Evolutionary conservation across 345 rosid genomes (phyloP).

Genomic region (Kernera saxatilis): DNA sequence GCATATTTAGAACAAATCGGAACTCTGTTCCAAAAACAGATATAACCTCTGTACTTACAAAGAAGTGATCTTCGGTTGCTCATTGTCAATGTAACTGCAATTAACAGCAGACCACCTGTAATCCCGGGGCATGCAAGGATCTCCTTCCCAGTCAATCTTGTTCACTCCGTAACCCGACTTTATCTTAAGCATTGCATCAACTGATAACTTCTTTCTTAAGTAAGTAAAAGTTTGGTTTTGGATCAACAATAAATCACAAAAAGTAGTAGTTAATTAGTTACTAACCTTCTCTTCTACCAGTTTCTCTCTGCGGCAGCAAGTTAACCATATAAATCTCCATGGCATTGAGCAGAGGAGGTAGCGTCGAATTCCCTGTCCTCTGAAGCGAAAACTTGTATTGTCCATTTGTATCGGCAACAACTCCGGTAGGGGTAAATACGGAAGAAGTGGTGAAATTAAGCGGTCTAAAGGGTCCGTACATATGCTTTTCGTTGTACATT

Average conservation of each 20-base stretch:
- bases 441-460: conserved; percentile 25
- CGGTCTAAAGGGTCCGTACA: conserved; percentile 35
- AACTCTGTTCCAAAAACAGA: not conserved
- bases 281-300: conserved; percentile 39
- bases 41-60: conserved; percentile 36
- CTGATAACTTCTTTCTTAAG: too few relatives aligned
- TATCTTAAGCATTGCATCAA: conserved; percentile 38
- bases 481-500: conserved; percentile 8
- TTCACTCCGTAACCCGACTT: conserved; percentile 35
- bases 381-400: conserved; percentile 1
- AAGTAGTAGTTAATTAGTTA: not conserved
- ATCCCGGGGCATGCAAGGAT: conserved; percentile 34
- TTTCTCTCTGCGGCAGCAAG: conserved; percentile 22
- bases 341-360: conserved; percentile 56
- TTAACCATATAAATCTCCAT: conserved; percentile 39
- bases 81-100: conserved; percentile 29
- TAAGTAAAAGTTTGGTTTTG: not conserved
- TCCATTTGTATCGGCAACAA: conserved; percentile 32
- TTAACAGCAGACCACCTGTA: conserved; percentile 40
- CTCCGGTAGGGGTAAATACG: not conserved
- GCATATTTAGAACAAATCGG: not conserved
- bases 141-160: conserved; percentile 48
- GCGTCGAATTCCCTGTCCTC: conserved; percentile 34
- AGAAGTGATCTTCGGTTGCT: conserved; percentile 33
- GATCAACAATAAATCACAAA: conserved; percentile 1